Base-by-base conservation (phyloP, 2,329 filamentous ascomycete genomes). In the Colletotrichum noveboracense region DNA sequence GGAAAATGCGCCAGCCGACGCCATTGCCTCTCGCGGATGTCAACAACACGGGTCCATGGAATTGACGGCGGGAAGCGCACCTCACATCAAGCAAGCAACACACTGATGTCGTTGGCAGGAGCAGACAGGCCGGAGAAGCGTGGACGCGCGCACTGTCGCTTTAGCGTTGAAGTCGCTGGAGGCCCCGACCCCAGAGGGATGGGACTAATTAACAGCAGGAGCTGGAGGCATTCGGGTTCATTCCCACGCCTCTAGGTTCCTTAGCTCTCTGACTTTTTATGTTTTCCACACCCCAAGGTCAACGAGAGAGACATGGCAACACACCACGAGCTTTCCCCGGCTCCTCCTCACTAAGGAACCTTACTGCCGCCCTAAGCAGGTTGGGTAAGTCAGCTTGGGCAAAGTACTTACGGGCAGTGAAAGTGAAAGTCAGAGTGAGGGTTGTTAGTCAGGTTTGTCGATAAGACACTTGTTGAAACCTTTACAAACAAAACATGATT, bases 241-340 rank as follows among this genome's bases (percentile, higher is more conserved):
- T 76, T 74, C 64, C 58, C 74, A 76, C 74, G 70, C 74, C 74
- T 76, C 74, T 60, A 76, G 70, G 74, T 74, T 48, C 66, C 38
- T 58, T 60, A 70, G 72, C 68, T 52, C 18, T 71, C 16, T 28
- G 18, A 67, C 67, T 32, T 34, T 52, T 52, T 48, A 10, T 71
- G 36, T 71, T 65, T 70, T 21, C 56, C 56, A 75, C 69, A 32
- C 73, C 73, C 73, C 73, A 52, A 73, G 62, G 69, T 69, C 24
- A 26, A 28, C 26, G 24, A 14, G 18, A 13, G n/a, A 66, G 38
- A 24, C 62, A 32, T 16, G 28, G 12, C 30, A 43, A 64, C 66
- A 74, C 71, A 62, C 71, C 71, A 74, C 66, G 71, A 74, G 71
- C 71, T 70, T 74, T 74, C 67, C 67, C 68, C 72, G 36, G 34